These are phyloP conservation scores for Populus hybrid DNA, from an alignment of 441 rosid genomes.

Conservation along the genomic window DNA sequence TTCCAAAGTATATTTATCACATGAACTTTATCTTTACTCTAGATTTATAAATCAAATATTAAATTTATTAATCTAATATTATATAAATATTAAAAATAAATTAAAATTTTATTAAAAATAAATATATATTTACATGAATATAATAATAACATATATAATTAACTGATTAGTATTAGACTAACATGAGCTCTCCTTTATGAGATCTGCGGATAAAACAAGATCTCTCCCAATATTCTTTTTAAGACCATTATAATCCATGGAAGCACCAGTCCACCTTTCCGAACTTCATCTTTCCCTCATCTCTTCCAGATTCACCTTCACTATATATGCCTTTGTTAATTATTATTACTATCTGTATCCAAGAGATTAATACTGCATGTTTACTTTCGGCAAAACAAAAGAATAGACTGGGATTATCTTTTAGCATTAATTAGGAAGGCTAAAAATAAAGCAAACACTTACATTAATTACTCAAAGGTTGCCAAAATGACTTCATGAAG, in stretches of 20 bases:
- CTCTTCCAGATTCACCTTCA: neutral
- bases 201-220: constrained; percentile 24
- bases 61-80: too few relatives aligned
- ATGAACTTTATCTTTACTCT: too few relatives aligned
- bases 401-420: neutral
- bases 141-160: too few relatives aligned
- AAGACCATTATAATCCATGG: constrained; percentile 54
- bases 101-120: too few relatives aligned
- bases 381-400: neutral
- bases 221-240: constrained; percentile 36
- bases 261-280: constrained; percentile 74
- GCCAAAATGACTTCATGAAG: neutral
- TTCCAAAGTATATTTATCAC: too few relatives aligned
- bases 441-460: neutral
- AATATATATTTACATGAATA: too few relatives aligned
- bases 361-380: neutral
- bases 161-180: too few relatives aligned
- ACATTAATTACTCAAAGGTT: neutral
- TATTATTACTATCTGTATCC: neutral
- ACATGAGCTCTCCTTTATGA: too few relatives aligned
- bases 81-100: too few relatives aligned
- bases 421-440: neutral
- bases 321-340: neutral
- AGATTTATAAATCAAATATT: too few relatives aligned
- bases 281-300: constrained; percentile 45